Base-by-base conservation (phyloP, 83 land plant species). In the Picea engelmannii region DNA sequence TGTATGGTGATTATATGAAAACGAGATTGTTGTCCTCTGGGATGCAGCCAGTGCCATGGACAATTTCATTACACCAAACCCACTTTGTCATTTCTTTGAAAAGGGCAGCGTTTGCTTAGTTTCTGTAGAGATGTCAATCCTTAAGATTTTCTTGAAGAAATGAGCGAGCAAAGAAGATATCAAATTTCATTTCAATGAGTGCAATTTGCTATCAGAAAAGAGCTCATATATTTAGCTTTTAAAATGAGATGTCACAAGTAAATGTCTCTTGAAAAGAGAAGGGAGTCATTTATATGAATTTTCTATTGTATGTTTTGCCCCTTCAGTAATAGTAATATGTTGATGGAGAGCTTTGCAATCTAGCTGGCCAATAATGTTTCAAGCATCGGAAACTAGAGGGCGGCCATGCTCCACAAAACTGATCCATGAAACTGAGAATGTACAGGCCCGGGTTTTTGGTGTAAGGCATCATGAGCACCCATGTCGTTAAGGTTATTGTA, bases 1-100 rank as follows among this genome's bases (percentile, higher is more conserved):
- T 55, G 60, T 55, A 16, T 3, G 47, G 17, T 49, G 12, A 23
- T 18, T 6, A 27, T n/a, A 25, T n/a, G 59, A 49, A 15, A 21
- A 21, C 23, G 60, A 60, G 59, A 74, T 5, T 74, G 1, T 49
- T 71, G 23, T 0, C 76, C 76, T 74, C 59, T 21, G 16, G 11
- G 77, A 20, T 42, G 12, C 16, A 42, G 52, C 76, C 49, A 70
- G n/a, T 71, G 52, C 23, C 23, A 71, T 31, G 76, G 52, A 71
- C n/a, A 18, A n/a, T 3, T 4, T 18, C 10, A 20, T 9, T 42
- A 71, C 9, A 71, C 52, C 76, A 71, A 71, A 71, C 24, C 60
- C 76, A 42, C n/a, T 71, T 74, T 74, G 5, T 44, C 60, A 49
- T 21, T 49, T 74, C 77, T 74, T 16, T 13, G 21, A 73, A 47